phyloP scores from a whole-genome alignment of 257 asterid genomes.

The Nemophila menziesii region DNA sequence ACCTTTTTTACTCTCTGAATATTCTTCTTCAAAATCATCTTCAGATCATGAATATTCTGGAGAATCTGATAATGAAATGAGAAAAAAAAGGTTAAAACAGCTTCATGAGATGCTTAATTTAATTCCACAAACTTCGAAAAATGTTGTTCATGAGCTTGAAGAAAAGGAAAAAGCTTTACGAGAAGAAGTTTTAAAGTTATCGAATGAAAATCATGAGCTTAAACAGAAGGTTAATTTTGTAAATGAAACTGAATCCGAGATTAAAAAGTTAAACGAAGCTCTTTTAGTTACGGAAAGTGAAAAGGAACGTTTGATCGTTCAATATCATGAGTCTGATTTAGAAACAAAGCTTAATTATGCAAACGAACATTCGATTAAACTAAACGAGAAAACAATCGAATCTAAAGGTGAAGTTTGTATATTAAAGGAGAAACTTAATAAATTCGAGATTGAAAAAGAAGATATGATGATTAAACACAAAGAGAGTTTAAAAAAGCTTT shows the following conservation, averaged over 20 bases:
- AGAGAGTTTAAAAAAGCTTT: slow-evolving; percentile 35
- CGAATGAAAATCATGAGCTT: slow-evolving; percentile 31
- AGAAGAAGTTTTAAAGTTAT: slow-evolving; percentile 22
- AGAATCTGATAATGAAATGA: slow-evolving; percentile 17
- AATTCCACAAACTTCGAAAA: slow-evolving; percentile 11
- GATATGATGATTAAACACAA: slow-evolving; percentile 33
- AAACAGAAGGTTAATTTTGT: slow-evolving; percentile 40
- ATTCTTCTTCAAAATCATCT: slow-evolving; percentile 38
- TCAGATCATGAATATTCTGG: slow-evolving; percentile 24
- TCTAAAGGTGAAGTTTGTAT: slow-evolving; percentile 58
- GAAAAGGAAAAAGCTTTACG: slow-evolving; percentile 17
- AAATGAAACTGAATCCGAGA: slow-evolving; percentile 49
- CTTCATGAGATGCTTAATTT: slow-evolving; percentile 36
- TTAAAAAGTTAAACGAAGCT: slow-evolving; percentile 37
- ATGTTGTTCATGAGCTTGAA: slow-evolving; percentile 12
- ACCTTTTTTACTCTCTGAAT: slow-evolving; percentile 44
- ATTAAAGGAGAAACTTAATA: slow-evolving; percentile 47
- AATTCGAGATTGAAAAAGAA: slow-evolving; percentile 51
- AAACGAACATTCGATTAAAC: slow-evolving; percentile 32
- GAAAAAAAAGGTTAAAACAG: slow-evolving; percentile 37
- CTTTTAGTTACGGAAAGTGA: slow-evolving; percentile 49
- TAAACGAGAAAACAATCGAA: slow-evolving; percentile 37
- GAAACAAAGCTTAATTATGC: slow-evolving; percentile 48
- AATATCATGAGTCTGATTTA: slow-evolving; percentile 41
- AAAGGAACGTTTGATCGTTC: slow-evolving; percentile 41